These are phyloP conservation scores for Fermentozyma sake DNA, from an alignment of 1,139 yeast genomes.

Conservation along the genomic window DNA sequence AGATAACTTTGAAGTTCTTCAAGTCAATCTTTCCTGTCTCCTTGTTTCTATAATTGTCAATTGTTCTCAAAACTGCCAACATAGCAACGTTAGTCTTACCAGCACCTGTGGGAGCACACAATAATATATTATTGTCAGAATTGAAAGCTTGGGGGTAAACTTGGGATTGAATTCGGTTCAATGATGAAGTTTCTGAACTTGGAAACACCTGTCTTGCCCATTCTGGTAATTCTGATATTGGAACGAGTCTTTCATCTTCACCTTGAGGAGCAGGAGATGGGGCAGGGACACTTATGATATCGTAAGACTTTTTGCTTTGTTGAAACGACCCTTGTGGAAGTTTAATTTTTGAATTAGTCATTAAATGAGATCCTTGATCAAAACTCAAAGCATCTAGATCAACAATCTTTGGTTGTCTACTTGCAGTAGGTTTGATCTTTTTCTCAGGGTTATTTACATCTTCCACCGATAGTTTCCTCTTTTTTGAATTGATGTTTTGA, in stretches of 20 bases:
- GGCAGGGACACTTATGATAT: conserved; percentile 80
- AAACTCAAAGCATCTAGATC: conserved; percentile 63
- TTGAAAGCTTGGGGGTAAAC: conserved; percentile 76
- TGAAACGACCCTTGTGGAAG: conserved; percentile 85
- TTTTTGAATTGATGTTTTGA: conserved; percentile 16
- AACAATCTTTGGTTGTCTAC: conserved; percentile 49
- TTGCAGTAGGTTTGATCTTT: conserved; percentile 5
- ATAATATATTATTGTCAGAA: conserved; percentile 63
- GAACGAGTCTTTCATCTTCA: conserved; percentile 48
- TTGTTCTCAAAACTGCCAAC: conserved; percentile 63
- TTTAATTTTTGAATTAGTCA: conserved; percentile 62
- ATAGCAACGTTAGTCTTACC: conserved; percentile 97
- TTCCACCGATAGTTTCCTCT: conserved; percentile 13
- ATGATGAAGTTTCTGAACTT: conserved; percentile 53
- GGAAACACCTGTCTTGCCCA: conserved; percentile 86
- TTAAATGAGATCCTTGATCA: conserved; percentile 67
- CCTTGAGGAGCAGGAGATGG: conserved; percentile 48
- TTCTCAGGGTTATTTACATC: conserved; percentile 6
- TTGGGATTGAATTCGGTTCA: conserved; percentile 81
- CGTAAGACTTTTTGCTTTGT: conserved; percentile 68
- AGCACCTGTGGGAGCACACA: conserved; percentile 99
- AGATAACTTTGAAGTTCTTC: conserved; percentile 70
- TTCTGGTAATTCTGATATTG: conserved; percentile 61
- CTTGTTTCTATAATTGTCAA: conserved; percentile 49
- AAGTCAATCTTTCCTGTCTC: conserved; percentile 47